phyloP scores from a whole-genome alignment of 495 filamentous ascomycete genomes.

The Talaromyces ruber region DNA sequence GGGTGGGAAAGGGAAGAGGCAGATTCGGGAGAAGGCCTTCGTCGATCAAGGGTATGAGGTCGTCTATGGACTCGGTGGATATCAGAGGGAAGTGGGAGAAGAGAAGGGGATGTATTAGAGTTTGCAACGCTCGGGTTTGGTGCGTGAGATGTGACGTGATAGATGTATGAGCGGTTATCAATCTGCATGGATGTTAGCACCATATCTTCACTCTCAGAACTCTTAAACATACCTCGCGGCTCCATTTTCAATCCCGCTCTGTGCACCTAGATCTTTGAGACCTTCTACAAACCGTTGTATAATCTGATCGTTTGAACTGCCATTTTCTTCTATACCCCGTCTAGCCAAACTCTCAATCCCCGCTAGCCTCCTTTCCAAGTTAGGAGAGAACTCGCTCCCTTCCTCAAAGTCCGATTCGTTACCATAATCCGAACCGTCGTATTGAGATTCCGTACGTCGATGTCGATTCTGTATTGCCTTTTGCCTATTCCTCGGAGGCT shows the following conservation, averaged over 20 bases:
- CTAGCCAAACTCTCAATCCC: constrained; percentile 67
- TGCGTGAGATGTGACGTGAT: constrained; percentile 76
- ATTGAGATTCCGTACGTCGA: constrained; percentile 40
- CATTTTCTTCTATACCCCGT: constrained; percentile 64
- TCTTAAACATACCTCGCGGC: constrained; percentile 53
- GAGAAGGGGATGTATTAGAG: constrained; percentile 61
- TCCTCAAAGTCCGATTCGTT: constrained; percentile 66
- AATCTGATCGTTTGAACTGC: constrained; percentile 56
- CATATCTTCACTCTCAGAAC: constrained; percentile 13
- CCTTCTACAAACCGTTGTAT: constrained; percentile 64
- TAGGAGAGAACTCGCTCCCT: constrained; percentile 58
- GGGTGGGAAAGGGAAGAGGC: constrained; percentile 43
- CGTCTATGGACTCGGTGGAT: constrained; percentile 59
- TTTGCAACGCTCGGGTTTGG: constrained; percentile 75
- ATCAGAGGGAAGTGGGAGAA: constrained; percentile 43
- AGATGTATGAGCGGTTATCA: constrained; percentile 82
- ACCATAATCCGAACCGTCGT: constrained; percentile 52
- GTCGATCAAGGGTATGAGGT: constrained; percentile 56
- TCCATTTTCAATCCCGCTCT: constrained; percentile 70
- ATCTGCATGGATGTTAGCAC: constrained; percentile 36
- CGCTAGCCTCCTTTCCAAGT: constrained; percentile 66
- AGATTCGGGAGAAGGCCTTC: constrained; percentile 42
- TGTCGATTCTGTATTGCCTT: constrained; percentile 22
- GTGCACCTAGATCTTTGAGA: constrained; percentile 71
- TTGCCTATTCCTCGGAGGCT: constrained; percentile 17